Percentiles rank a stretch among this genome's conserved stretches.
These are phyloP conservation scores for Cardamine chenopodiifolia DNA, from an alignment of 345 rosid species.

Conservation along the genomic window DNA sequence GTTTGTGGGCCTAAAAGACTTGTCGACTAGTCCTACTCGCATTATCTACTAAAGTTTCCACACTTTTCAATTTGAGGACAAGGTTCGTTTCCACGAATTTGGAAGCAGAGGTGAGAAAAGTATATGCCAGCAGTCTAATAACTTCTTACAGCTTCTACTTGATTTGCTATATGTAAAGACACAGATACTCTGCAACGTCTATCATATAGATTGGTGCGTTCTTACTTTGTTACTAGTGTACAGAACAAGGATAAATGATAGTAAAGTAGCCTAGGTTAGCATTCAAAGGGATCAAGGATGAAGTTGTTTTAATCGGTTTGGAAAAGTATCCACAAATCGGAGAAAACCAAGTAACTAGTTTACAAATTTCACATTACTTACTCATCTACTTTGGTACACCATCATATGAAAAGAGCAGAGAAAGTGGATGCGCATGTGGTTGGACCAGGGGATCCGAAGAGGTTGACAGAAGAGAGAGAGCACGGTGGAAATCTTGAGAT, in stretches of 20 bases:
- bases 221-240: background rate
- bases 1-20: background rate
- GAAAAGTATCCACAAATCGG: conserved; percentile 3
- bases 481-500: conserved; percentile 75
- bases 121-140: background rate
- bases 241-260: background rate
- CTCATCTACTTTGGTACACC: conserved; percentile 30
- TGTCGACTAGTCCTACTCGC: background rate
- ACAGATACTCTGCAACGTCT: background rate
- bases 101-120: background rate
- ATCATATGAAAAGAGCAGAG: conserved; percentile 32
- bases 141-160: background rate
- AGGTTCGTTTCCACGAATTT: background rate
- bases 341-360: conserved; percentile 17
- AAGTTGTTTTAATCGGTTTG: background rate
- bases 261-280: background rate
- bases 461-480: conserved; percentile 99
- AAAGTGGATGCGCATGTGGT: conserved; percentile 26
- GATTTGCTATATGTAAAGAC: background rate
- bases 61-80: background rate
- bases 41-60: background rate
- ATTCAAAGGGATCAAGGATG: background rate
- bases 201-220: background rate
- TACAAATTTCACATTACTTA: conserved; percentile 20
- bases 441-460: conserved; percentile 43